Percentiles rank a stretch among this genome's conserved stretches.
phyloP scores from a whole-genome alignment of 2,329 filamentous ascomycete genomes.

The Sphaceloma murrayae region DNA sequence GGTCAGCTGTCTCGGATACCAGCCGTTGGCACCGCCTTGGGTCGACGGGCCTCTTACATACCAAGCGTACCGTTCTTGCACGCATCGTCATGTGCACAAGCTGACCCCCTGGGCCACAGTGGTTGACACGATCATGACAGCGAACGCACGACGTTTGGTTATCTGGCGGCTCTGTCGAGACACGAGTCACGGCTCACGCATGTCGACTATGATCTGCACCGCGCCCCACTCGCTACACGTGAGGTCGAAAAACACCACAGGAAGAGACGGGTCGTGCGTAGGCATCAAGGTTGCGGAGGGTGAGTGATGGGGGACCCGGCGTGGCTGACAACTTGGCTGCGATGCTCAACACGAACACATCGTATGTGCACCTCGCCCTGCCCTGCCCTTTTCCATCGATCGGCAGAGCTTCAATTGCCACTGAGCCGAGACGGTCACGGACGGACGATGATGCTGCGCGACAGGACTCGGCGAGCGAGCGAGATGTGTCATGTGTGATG shows the following conservation, averaged over 20 bases:
- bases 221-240: constrained; percentile 11
- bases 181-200: background rate
- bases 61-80: background rate
- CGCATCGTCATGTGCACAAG: background rate
- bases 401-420: too few species aligned
- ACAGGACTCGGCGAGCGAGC: too few species aligned
- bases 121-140: too few species aligned
- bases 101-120: too few species aligned
- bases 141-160: too few species aligned
- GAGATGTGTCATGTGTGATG: too few species aligned
- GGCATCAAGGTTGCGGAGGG: constrained; percentile 14
- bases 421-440: too few species aligned
- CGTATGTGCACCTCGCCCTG: background rate
- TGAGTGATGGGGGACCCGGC: constrained; percentile 10
- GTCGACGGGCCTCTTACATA: background rate
- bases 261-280: constrained; percentile 8
- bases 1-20: background rate
- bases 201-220: constrained; percentile 5
- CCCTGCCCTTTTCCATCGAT: too few species aligned
- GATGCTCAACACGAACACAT: too few species aligned
- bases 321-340: too few species aligned
- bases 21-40: constrained; percentile 7
- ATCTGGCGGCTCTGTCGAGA: constrained; percentile 4
- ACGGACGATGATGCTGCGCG: too few species aligned
- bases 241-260: constrained; percentile 10